These are phyloP conservation scores for Geotrichum histeridarum DNA, from an alignment of 1,139 yeast genomes.

Conservation along the genomic window DNA sequence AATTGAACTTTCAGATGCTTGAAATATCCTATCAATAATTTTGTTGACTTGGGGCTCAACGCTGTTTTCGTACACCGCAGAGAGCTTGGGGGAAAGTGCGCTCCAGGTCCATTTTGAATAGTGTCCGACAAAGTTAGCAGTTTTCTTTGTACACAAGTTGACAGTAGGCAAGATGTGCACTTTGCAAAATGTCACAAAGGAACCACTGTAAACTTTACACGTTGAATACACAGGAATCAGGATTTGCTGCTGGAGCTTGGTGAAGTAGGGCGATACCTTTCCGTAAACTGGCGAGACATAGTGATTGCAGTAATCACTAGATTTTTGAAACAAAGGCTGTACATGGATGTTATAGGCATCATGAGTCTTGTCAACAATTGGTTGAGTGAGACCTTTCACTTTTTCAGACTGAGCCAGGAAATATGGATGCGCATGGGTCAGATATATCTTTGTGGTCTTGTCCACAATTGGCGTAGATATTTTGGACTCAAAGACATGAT, in stretches of 20 bases:
- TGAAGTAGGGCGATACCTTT: constrained; percentile 14
- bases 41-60: constrained; percentile 32
- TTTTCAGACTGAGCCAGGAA: constrained; percentile 15
- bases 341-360: constrained; percentile 19
- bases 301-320: constrained; percentile 13
- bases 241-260: constrained; percentile 14
- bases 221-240: constrained; percentile 19
- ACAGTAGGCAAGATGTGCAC: constrained; percentile 7
- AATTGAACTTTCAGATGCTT: constrained; percentile 2
- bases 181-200: not conserved
- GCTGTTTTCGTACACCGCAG: constrained; percentile 24
- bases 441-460: constrained; percentile 18
- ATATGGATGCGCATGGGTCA: constrained; percentile 23
- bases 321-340: constrained; percentile 17
- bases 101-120: constrained; percentile 22
- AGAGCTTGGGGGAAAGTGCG: constrained; percentile 24
- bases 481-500: not conserved
- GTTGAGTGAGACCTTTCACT: constrained; percentile 18
- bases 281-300: constrained; percentile 19
- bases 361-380: constrained; percentile 19
- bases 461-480: not conserved
- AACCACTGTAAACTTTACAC: constrained; percentile 7
- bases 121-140: not conserved
- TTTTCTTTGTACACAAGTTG: not conserved
- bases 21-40: constrained; percentile 27